These are phyloP conservation scores for Termitomyces sp. DNA, from an alignment of 768 basidiomycete genomes.

Conservation along the genomic window DNA sequence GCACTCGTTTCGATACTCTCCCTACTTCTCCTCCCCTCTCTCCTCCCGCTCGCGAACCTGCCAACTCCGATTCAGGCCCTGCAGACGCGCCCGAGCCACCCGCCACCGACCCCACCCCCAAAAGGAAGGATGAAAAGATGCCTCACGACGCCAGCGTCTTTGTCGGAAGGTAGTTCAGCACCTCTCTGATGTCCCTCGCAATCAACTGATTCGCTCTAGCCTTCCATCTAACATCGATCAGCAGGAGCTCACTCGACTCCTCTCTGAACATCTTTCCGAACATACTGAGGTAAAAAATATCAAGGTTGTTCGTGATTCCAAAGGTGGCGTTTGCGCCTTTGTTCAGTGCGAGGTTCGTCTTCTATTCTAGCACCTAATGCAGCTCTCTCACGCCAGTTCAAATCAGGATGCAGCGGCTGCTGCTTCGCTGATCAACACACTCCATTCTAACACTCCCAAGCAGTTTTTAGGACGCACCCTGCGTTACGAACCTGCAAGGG, in stretches of 20 bases:
- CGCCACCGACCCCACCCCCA: slow-evolving; percentile 18
- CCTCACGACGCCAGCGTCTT: slow-evolving; percentile 80
- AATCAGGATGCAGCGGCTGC: slow-evolving; percentile 57
- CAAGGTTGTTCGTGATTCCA: slow-evolving; percentile 70
- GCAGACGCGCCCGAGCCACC: slow-evolving; percentile 19
- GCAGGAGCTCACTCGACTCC: slow-evolving; percentile 53
- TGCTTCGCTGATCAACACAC: slow-evolving; percentile 51
- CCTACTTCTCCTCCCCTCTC: slow-evolving; percentile 46
- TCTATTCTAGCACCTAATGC: not conserved
- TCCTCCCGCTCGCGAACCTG: slow-evolving; percentile 22
- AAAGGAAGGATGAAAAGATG: slow-evolving; percentile 42
- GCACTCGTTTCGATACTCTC: slow-evolving; percentile 69
- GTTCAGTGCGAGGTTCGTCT: slow-evolving; percentile 74
- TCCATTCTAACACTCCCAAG: slow-evolving; percentile 52
- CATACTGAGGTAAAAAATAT: slow-evolving; percentile 64
- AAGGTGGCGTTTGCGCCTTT: slow-evolving; percentile 80
- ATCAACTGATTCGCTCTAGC: slow-evolving; percentile 30
- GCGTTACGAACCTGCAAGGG: slow-evolving; percentile 76
- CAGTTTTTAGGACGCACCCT: slow-evolving; percentile 70
- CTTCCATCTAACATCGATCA: slow-evolving; percentile 69
- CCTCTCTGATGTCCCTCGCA: not conserved
- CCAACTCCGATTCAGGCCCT: slow-evolving; percentile 11
- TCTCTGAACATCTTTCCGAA: slow-evolving; percentile 64
- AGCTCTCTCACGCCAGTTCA: slow-evolving; percentile 3
- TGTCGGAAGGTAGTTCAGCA: slow-evolving; percentile 64